Percentiles rank a stretch among this genome's conserved stretches.
Conservation (phyloP, 441 rosid genomes). For the Codiaeum variegatum region DNA sequence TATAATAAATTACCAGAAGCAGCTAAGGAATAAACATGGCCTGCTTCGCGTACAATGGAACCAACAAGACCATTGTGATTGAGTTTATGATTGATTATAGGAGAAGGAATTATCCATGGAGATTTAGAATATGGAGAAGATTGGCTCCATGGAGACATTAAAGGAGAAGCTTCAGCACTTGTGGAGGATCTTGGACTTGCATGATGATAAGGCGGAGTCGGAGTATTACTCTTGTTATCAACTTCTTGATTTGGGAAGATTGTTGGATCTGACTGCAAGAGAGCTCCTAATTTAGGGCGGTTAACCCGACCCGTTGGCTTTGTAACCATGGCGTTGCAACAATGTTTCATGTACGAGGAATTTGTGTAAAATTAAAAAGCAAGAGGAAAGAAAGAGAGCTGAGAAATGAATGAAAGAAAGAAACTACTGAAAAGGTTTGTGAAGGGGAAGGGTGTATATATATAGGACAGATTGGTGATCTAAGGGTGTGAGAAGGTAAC, state of each 20-base stretch:
- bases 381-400: neutral
- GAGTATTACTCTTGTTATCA: constrained; percentile 38
- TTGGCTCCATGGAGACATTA: constrained; percentile 53
- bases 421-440: constrained; percentile 2
- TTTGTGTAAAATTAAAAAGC: neutral
- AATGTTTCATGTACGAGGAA: constrained; percentile 20
- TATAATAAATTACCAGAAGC: constrained; percentile 60
- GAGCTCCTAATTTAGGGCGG: constrained; percentile 46
- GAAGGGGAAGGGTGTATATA: constrained; percentile 16
- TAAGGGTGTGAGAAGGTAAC: constrained; percentile 28
- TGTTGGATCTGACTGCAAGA: constrained; percentile 39
- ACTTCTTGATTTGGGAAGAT: constrained; percentile 22
- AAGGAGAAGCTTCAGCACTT: constrained; percentile 52
- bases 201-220: constrained; percentile 25
- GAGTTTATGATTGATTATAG: constrained; percentile 18
- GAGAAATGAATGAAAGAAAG: neutral
- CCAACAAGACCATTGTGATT: constrained; percentile 48
- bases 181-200: constrained; percentile 36
- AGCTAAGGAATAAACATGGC: constrained; percentile 87
- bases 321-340: constrained; percentile 12
- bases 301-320: constrained; percentile 21
- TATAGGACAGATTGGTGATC: constrained; percentile 25
- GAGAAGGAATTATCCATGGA: constrained; percentile 57
- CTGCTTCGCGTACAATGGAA: constrained; percentile 78
- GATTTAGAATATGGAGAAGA: constrained; percentile 57